These are phyloP conservation scores for Tetrapisispora arboricola DNA, from an alignment of 805 yeast species.

Conservation along the genomic window DNA sequence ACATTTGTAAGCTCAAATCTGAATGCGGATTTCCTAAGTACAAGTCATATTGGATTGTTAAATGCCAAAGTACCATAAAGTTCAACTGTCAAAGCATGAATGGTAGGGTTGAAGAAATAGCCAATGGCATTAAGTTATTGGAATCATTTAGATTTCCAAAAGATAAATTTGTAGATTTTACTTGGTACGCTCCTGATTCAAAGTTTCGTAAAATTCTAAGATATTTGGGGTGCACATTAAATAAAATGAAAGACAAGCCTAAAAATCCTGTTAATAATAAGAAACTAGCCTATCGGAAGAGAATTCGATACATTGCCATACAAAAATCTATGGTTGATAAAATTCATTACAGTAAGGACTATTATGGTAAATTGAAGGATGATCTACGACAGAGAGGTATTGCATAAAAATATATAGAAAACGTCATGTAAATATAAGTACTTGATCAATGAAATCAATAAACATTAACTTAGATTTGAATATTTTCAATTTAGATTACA, in stretches of 20 bases:
- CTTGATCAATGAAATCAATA: neutral
- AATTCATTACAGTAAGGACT: slow-evolving; percentile 26
- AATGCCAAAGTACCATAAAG: slow-evolving; percentile 19
- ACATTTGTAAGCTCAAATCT: slow-evolving; percentile 13
- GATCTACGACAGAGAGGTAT: slow-evolving; percentile 23
- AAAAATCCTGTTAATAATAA: slow-evolving; percentile 3
- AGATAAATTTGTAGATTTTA: slow-evolving; percentile 7
- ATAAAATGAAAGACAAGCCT: neutral
- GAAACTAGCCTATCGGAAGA: slow-evolving; percentile 12
- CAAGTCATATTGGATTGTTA: slow-evolving; percentile 18
- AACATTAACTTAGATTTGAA: neutral
- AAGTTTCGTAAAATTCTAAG: slow-evolving; percentile 11
- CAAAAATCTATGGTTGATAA: slow-evolving; percentile 24
- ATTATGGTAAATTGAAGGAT: slow-evolving; percentile 21
- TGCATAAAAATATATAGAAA: neutral
- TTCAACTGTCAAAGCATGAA: slow-evolving; percentile 9
- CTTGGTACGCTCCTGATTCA: slow-evolving; percentile 11
- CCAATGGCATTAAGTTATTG: slow-evolving; percentile 1
- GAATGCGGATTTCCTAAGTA: slow-evolving; percentile 7
- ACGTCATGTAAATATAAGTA: neutral
- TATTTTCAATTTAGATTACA: slow-evolving; percentile 1
- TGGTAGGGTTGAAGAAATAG: neutral
- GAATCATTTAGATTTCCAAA: slow-evolving; percentile 4
- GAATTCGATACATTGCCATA: slow-evolving; percentile 17
- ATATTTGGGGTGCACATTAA: slow-evolving; percentile 18